Base-by-base conservation (phyloP, 2,329 filamentous ascomycete genomes). In the Sclerotiophoma versabilis region DNA sequence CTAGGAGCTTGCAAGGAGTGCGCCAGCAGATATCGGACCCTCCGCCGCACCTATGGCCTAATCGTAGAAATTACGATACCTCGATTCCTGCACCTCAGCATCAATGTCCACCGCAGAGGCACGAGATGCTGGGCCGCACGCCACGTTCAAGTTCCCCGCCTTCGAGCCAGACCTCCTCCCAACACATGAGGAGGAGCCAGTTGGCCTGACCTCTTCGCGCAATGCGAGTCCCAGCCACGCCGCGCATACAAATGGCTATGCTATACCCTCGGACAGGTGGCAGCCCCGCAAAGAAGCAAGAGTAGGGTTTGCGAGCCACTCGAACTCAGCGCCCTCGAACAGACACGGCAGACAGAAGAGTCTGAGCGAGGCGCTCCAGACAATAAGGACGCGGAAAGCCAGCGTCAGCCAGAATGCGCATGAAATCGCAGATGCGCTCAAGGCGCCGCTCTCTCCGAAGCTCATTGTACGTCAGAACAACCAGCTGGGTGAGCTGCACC, bases 391-490 rank as follows among this genome's bases (percentile, higher is more conserved):
- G 30, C 84, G 92, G 66, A 91, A 88, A 67, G 91, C 86, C 45
- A 98, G 93, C 74, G 88, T 97, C 66, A 93, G 88, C 78, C 91
- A 93, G 73, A 96, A 96, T 77, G 93, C 92, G 49, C 91, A 96
- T 57, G 93, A 98, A 76, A 86, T 99, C 67, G 93, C 92, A 37
- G 91, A 95, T 75, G 92, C 93, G 46, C 83, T 99, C 56, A 91
- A 89, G 70, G 93, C 93, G 32, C 95, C 95, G 5, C 83, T 99
- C 26, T 98, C 93, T 12, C 88, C 91, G 57, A 92, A 83, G 76
- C 85, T 98, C 60, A 86, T 96, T 75, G 93, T 97, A 89, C 37
- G 79, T 76, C 26, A 23, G 46, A 30, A 44, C 22, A 17, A 19
- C 9, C 7, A 20, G 26, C 34, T 37, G 70, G 5, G 82, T 17